Base-by-base conservation (phyloP, 75 land plant genomes). In the Pseudotsuga menziesii region DNA sequence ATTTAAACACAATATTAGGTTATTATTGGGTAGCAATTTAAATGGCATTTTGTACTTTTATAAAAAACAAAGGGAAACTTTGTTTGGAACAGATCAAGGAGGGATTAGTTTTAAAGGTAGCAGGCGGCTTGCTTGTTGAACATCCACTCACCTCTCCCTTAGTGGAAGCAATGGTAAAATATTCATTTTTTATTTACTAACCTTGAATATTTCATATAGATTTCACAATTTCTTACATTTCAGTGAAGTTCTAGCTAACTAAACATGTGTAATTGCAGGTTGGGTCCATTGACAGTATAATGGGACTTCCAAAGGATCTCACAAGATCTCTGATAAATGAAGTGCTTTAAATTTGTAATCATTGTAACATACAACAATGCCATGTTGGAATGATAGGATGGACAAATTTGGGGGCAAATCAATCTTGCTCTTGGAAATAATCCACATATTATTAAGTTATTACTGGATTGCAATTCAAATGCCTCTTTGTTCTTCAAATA, bases 51-150 rank as follows among this genome's bases (percentile, higher is more conserved):
- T 4, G 25, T 74, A 9, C 11, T 26, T 12, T 22, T 44, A 15
- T 74, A 52, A 16, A 17, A 39, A 52, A 9, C 22, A 57, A 57
- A 73, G 26, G 19, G 8, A 12, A 12, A 2, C 3, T 15, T 52
- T 32, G 11, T 15, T n/a, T 80, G 32, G 70, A 44, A 59, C 86
- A 93, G 96, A 82, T 97, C 54, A 88, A 91, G 54, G 99, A 94
- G 82, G 98, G 98, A 20, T 25, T 59, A 35, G 91, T 94, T 70
- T 86, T 92, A 55, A 86, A 92, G 73, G 93, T 90, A 72, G 99
- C 99, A 52, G 99, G 99, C 52, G 99, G 95, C 17, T 80, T 97
- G 57, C 82, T 97, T 22, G 84, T 97, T 2, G 99, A 97, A 74
- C 99, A 97, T 83, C 95, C 98, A 58, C 75, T 94, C 58, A 88